Evolutionary conservation across 371 early-diverging fungal species (phyloP).

Genomic region (Actinomucor elegans): DNA sequence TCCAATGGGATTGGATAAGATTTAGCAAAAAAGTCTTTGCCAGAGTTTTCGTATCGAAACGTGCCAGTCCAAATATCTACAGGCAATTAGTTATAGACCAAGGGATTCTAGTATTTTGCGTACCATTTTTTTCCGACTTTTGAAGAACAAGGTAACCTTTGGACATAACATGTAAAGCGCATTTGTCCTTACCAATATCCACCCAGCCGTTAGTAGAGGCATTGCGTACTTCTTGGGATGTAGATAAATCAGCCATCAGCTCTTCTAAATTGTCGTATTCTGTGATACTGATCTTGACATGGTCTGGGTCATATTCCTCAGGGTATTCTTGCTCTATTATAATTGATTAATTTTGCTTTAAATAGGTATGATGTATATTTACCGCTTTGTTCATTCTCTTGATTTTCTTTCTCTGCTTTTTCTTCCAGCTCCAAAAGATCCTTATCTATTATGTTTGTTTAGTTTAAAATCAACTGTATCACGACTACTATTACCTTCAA

Average conservation of each 20-base stretch:
- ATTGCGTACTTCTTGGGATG: constrained; percentile 19
- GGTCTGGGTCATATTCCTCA: constrained; percentile 12
- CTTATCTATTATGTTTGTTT: constrained; percentile 7
- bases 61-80: constrained; percentile 18
- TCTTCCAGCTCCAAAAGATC: constrained; percentile 9
- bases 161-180: constrained; percentile 30
- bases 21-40: neutral
- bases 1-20: constrained; percentile 25
- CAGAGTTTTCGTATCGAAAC: constrained; percentile 4
- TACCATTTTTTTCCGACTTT: no score
- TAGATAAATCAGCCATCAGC: constrained; percentile 42
- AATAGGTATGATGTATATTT: no score
- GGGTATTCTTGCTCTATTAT: constrained; percentile 8
- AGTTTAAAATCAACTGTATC: neutral
- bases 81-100: no score
- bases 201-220: constrained; percentile 52
- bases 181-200: constrained; percentile 40
- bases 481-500: constrained; percentile 23
- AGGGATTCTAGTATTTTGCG: no score
- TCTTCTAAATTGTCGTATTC: constrained; percentile 57
- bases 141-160: constrained; percentile 25
- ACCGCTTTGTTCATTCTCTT: constrained; percentile 11
- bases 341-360: no score
- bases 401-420: constrained; percentile 1
- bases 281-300: constrained; percentile 41